A percentile compares a stretch with the other conserved stretches of the same genome.
phyloP scores from a whole-genome alignment of 306 rosid species.

The Cucurbita ficifolia region DNA sequence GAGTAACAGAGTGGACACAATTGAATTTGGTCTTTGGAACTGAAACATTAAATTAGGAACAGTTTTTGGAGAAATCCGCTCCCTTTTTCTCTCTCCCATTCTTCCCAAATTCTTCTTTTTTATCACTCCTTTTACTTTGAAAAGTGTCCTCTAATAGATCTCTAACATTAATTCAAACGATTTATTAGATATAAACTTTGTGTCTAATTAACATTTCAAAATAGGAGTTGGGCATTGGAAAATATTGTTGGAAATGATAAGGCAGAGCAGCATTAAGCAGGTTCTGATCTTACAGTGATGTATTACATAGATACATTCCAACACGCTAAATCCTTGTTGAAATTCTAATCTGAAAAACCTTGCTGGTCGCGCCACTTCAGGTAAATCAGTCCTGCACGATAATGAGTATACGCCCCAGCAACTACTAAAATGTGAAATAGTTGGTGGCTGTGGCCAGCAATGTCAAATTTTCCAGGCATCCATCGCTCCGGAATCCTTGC shows the following conservation, averaged over 20 bases:
- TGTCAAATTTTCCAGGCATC: slow-evolving; percentile 95
- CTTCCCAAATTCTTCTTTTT: background rate
- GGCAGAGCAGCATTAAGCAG: background rate
- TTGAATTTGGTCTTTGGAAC: too few relatives aligned
- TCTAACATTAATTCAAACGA: too few relatives aligned
- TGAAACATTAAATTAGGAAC: too few relatives aligned
- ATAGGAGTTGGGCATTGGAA: background rate
- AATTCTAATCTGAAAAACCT: slow-evolving; percentile 43
- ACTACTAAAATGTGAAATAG: slow-evolving; percentile 72
- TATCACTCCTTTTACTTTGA: too few relatives aligned
- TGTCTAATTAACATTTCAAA: background rate
- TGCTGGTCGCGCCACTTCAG: slow-evolving; percentile 82
- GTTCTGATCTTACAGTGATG: background rate
- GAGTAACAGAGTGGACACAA: too few relatives aligned
- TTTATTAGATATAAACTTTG: too few relatives aligned
- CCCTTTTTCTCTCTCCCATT: background rate
- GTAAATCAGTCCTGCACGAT: slow-evolving; percentile 82
- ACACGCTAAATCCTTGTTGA: background rate
- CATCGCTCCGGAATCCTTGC: slow-evolving; percentile 89
- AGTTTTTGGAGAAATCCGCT: background rate
- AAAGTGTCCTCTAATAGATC: too few relatives aligned
- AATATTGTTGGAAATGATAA: background rate
- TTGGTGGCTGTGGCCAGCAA: slow-evolving; percentile 98
- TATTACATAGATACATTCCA: background rate
- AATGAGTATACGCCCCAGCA: slow-evolving; percentile 88